Evolutionary conservation across 2,329 filamentous ascomycete genomes (phyloP).

Genomic region (Tricladium varicosporioides): DNA sequence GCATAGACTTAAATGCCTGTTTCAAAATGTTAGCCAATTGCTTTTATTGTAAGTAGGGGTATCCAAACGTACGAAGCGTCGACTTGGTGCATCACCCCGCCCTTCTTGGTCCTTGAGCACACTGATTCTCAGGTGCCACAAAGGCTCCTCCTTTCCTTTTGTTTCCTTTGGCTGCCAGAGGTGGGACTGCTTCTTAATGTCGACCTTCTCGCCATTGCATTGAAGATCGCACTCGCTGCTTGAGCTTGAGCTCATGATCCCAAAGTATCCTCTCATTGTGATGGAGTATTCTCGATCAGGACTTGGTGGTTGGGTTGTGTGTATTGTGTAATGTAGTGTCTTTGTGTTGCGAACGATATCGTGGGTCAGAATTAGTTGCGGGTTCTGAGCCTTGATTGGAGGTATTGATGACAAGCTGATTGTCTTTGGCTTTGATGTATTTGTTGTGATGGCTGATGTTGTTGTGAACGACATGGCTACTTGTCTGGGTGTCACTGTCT

Average conservation of each 20-base stretch:
- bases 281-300: slow-evolving; percentile 5
- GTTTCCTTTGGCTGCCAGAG: slow-evolving; percentile 21
- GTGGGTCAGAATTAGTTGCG: slow-evolving; percentile 14
- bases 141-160: slow-evolving; percentile 11
- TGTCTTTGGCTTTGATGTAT: slow-evolving; percentile 6
- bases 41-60: not conserved
- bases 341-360: slow-evolving; percentile 19
- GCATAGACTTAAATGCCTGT: slow-evolving; percentile 27
- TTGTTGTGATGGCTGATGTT: not conserved
- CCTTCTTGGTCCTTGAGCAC: slow-evolving; percentile 26
- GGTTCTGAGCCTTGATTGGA: slow-evolving; percentile 5
- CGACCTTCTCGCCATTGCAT: slow-evolving; percentile 24
- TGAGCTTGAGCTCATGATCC: slow-evolving; percentile 19
- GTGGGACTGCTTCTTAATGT: slow-evolving; percentile 18
- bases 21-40: slow-evolving; percentile 8
- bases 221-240: slow-evolving; percentile 15
- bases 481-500: not conserved
- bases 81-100: slow-evolving; percentile 22
- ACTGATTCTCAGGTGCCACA: slow-evolving; percentile 25
- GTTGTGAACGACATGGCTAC: not conserved
- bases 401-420: not conserved
- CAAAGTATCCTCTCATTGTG: slow-evolving; percentile 24
- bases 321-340: slow-evolving; percentile 14
- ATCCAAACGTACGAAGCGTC: slow-evolving; percentile 23
- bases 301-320: slow-evolving; percentile 10